Evolutionary conservation across 768 basidiomycete genomes (phyloP), one percentile per base, ranked within the genome.

Genomic region (Cubamyces sp.): DNA sequence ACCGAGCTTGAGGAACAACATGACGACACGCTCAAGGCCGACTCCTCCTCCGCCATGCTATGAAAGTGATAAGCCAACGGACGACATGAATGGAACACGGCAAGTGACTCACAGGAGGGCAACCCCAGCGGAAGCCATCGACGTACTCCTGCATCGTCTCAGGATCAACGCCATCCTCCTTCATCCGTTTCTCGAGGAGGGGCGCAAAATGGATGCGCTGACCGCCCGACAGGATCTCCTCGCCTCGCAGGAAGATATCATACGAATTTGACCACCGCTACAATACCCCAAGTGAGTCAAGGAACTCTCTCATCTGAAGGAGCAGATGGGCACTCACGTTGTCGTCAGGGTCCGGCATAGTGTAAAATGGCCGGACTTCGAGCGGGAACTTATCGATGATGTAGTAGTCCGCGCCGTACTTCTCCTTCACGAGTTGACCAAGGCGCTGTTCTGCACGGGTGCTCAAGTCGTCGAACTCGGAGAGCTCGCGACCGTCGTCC

Each of bases 201-300:
- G 77, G 77, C 14, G 96, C 85, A 62, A 96, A 90, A 75, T 98
- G 97, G 60, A 98, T 89, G 74, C 97, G 94, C 75, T 99, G 97
- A 25, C 95, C 96, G 8, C 97, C 97, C 4, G 96, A 98, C 37
- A 98, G 82, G 70, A 99, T 98, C 76, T 99, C 97, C 77, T 99
- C 95, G 11, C 97, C 97, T 26, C 97, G 87, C 90, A 99, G 94
- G 84, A 99, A 98, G 79, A 99, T 97, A 77, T 99, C 97, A 76
- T 98, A 99, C 40, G 97, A 98, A 76, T 98, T 98, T 48, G 97
- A 98, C 48, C 96, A 79, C 18, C 85, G 86, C 90, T 94, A 37
- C 37, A 34, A 34, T 5, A 11, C 1, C 9, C 11, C 9, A 30
- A 8, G 8, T 34, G 34, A 34, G 34, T 11, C 5, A 34, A 34